Evolutionary conservation across 2,329 filamentous ascomycete species (phyloP).

Genomic region (Furcasterigmium sp.): DNA sequence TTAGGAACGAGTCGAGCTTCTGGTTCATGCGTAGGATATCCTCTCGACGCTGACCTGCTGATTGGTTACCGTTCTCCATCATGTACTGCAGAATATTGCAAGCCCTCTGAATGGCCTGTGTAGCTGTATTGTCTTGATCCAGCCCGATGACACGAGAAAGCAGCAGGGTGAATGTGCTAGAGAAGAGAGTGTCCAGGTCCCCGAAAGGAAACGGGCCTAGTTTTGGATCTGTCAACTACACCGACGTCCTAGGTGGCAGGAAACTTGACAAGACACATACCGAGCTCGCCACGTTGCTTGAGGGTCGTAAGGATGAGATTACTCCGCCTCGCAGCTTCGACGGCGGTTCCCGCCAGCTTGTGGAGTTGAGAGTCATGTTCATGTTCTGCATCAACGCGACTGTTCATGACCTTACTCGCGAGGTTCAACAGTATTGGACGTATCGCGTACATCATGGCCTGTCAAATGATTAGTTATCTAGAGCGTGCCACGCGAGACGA

Average conservation of each 20-base stretch:
- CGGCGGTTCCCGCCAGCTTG: not conserved
- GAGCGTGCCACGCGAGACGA: too few species aligned
- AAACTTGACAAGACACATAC: not conserved
- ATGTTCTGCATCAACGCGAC: not conserved
- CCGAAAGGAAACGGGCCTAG: not conserved
- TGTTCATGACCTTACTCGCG: not conserved
- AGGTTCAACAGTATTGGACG: not conserved
- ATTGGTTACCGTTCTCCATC: not conserved
- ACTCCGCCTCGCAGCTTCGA: slow-evolving; percentile 1
- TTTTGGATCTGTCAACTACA: not conserved
- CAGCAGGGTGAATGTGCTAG: not conserved
- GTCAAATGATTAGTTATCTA: not conserved
- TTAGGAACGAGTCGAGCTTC: not conserved
- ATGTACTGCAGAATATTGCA: not conserved
- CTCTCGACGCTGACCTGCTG: not conserved
- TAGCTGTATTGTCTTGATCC: not conserved
- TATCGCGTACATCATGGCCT: slow-evolving; percentile 1
- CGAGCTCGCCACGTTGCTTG: not conserved
- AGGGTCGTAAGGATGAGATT: not conserved
- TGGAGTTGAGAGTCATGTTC: not conserved
- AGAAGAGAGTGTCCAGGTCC: slow-evolving; percentile 2
- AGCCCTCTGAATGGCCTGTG: not conserved
- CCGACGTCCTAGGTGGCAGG: not conserved
- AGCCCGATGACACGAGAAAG: not conserved
- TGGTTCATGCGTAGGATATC: not conserved